Percentiles rank a stretch among this genome's conserved stretches.
Evolutionary conservation across 257 asterid species (phyloP).

Genomic region (Penstemon davidsonii): DNA sequence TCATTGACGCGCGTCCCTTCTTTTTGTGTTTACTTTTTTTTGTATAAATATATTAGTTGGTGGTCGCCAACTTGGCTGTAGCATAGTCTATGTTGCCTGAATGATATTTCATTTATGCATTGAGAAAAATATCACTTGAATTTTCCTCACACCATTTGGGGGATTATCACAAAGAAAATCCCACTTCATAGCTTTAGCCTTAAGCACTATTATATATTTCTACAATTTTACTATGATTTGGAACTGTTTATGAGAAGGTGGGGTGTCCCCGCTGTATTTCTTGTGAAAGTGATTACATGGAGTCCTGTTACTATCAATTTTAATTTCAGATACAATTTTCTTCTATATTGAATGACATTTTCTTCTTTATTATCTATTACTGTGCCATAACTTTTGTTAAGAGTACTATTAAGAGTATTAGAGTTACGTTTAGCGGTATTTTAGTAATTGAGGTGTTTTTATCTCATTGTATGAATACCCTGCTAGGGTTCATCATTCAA

Average conservation of each 20-base stretch:
- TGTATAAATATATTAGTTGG: not conserved
- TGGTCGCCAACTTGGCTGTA: not conserved
- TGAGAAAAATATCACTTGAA: not conserved
- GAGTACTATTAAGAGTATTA: too few relatives aligned
- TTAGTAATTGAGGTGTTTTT: too few relatives aligned
- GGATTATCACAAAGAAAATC: not conserved
- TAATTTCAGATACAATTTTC: not conserved
- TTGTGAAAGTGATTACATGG: not conserved
- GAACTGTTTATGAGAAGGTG: not conserved
- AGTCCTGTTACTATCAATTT: not conserved
- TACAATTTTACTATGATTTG: not conserved
- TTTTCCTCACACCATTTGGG: not conserved
- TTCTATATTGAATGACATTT: not conserved
- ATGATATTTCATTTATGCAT: not conserved
- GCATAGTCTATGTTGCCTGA: not conserved
- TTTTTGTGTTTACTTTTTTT: not conserved
- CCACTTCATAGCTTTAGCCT: not conserved
- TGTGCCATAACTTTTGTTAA: too few relatives aligned
- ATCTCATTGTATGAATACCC: too few relatives aligned
- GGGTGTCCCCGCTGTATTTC: not conserved
- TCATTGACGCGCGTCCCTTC: not conserved
- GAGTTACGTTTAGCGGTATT: too few relatives aligned
- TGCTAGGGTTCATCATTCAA: too few relatives aligned
- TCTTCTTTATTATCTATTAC: too few relatives aligned
- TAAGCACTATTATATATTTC: not conserved